Evolutionary conservation across 495 filamentous ascomycete species (phyloP), one percentile per base, ranked within the genome.

Genomic region (Neurospora sp.): DNA sequence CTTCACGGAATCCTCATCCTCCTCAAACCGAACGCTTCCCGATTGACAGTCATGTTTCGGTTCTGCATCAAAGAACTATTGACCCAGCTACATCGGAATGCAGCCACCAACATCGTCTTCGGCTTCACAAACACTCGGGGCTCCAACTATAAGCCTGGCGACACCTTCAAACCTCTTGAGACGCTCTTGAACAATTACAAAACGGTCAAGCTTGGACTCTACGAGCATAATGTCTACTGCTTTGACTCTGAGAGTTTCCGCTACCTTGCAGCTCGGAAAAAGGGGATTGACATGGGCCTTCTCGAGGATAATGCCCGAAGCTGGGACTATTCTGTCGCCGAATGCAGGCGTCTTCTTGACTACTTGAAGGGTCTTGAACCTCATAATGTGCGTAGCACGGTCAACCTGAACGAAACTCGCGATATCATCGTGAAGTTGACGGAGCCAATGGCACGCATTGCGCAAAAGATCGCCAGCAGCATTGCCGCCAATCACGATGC

Each of bases 231-330:
- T 15, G 77, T 76, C 0, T 86, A 84, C 69, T 85, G 83, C 69
- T 85, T 86, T 38, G 84, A 86, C 71, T 85, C 83, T 0, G 83
- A 85, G 72, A 82, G 80, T 66, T 86, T 86, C 70, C 82, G 83
- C 0, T 86, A 80, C 66, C 75, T 86, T 0, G 84, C 83, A 3
- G 84, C 84, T 4, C 69, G 72, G 37, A 84, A 82, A 43, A 77
- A 80, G 10, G 78, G 79, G 17, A 42, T 82, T 24, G 66, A 72
- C 17, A 77, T 82, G 73, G 70, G 70, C 8, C 76, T 80, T n/a
- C 39, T 78, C 66, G 77, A 80, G 48, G 83, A 83, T 19, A 82
- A 79, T 36, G 21, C 69, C 5, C 75, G 77, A 28, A 82, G 82
- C 70, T 86, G 84, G 84, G 71, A 79, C 4, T 74, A 83, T 37